Percentiles rank a stretch among this genome's conserved stretches.
phyloP scores from a whole-genome alignment of 179 eudicot genomes.

The Gypsophila paniculata region DNA sequence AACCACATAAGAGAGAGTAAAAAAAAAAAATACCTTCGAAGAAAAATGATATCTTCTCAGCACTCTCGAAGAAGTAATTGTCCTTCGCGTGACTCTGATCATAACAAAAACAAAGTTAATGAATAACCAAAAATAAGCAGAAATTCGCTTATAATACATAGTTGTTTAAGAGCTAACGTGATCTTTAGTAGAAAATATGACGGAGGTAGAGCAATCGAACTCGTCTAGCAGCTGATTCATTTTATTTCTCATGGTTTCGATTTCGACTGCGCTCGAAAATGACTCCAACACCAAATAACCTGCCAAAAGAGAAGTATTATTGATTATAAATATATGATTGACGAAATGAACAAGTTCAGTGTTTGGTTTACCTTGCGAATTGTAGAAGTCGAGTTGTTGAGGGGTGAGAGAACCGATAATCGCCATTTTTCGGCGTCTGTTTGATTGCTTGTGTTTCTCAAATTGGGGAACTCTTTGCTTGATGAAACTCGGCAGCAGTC shows the following conservation, averaged over 20 bases:
- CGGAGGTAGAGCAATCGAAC: slow-evolving; percentile 56
- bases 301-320: slow-evolving; percentile 13
- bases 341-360: neutral
- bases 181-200: slow-evolving; percentile 80
- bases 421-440: slow-evolving; percentile 35
- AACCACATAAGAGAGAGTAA: neutral
- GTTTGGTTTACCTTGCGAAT: slow-evolving; percentile 50
- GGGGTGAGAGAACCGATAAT: slow-evolving; percentile 47
- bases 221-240: slow-evolving; percentile 67
- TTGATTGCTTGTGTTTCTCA: neutral
- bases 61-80: slow-evolving; percentile 85
- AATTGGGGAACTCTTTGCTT: neutral
- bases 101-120: neutral
- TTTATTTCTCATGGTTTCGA: slow-evolving; percentile 53
- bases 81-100: slow-evolving; percentile 57
- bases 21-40: slow-evolving; percentile 63
- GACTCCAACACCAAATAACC: slow-evolving; percentile 84
- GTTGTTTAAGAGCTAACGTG: slow-evolving; percentile 38
- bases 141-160: too few species aligned
- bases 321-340: too few species aligned
- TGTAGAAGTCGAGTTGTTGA: slow-evolving; percentile 55
- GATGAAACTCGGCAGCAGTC: too few species aligned
- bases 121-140: neutral
- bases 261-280: slow-evolving; percentile 55
- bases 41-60: slow-evolving; percentile 86